Evolutionary conservation across 2,329 filamentous ascomycete species (phyloP), one percentile per base, ranked within the genome.

Genomic region (Ustulina deusta): DNA sequence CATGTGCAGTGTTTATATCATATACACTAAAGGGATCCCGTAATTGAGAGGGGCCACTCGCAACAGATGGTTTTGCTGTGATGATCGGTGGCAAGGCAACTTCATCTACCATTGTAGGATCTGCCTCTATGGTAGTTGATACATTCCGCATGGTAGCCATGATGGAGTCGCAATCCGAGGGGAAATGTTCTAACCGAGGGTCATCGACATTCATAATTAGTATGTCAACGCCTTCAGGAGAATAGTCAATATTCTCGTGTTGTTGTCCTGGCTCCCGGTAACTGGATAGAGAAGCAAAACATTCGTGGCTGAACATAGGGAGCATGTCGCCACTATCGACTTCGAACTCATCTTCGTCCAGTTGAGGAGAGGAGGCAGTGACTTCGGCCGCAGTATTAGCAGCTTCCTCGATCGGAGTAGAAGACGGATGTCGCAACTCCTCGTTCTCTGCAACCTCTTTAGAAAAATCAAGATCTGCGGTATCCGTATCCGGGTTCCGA

Each of bases 321-420:
- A 59, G 32, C 1, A 56, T 64, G 32, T 72, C 69, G 17, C 29
- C 68, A 40, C 62, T 48, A 13, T 70, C 66, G 22, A 66, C 51
- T 51, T 44, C 58, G 42, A 59, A 44, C 17, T 71, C 63, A 22
- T 75, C 68, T 10, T 61, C 46, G 63, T 84, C 81, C 11, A 83
- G 71, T 4, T 72, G 75, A 65, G 80, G 74, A 20, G 83, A 82
- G 29, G 77, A 78, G 61, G 83, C 79, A 22, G 81, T 80, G 36
- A 83, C 81, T 70, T 86, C 83, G 2, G 81, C 81, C 6, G 83
- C 82, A 6, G 80, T 82, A 5, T 74, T 74, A 11, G 82, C 79
- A 49, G 82, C 80, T 65, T 84, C 75, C 29, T 78, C 75, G 54
- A 82, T 81, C 3, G 81, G 81, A 3, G 81, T 81, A 3, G 69